These are phyloP conservation scores for Pyrenophora tritici-repentis DNA, from an alignment of 2,329 filamentous ascomycete species.

Conservation along the genomic window DNA sequence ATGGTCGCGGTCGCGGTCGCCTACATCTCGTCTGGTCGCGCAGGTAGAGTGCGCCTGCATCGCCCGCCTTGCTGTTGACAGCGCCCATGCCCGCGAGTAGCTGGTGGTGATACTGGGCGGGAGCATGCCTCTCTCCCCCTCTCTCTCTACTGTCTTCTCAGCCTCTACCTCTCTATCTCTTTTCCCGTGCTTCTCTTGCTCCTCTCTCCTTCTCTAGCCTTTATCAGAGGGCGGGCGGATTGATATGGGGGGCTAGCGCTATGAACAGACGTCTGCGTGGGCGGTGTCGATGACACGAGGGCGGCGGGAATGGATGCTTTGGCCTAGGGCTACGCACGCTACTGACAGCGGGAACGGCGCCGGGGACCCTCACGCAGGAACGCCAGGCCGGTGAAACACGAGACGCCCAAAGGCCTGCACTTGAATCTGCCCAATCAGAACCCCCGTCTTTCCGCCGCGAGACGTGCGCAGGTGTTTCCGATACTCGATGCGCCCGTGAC, in stretches of 20 bases:
- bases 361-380: slow-evolving; percentile 24
- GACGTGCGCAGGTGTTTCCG: neutral
- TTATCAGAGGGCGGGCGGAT: slow-evolving; percentile 23
- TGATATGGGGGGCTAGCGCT: slow-evolving; percentile 38
- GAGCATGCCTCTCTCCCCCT: slow-evolving; percentile 31
- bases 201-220: slow-evolving; percentile 14
- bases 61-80: slow-evolving; percentile 82
- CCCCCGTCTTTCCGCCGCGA: slow-evolving; percentile 20
- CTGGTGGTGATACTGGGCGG: slow-evolving; percentile 27
- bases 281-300: slow-evolving; percentile 25
- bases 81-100: slow-evolving; percentile 72
- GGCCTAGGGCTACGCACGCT: slow-evolving; percentile 5
- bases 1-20: slow-evolving; percentile 40
- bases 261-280: slow-evolving; percentile 25
- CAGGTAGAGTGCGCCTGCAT: slow-evolving; percentile 78
- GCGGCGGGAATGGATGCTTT: slow-evolving; percentile 13
- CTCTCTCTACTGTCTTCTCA: too few relatives aligned
- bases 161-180: too few relatives aligned
- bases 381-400: slow-evolving; percentile 17
- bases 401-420: slow-evolving; percentile 9
- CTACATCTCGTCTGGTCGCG: slow-evolving; percentile 90
- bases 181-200: neutral
- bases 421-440: slow-evolving; percentile 20
- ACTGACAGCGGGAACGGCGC: slow-evolving; percentile 4
- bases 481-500: neutral